Percentiles rank a stretch among this genome's conserved stretches.
phyloP scores from a whole-genome alignment of 2,329 filamentous ascomycete genomes.

The Graphilbum ipis-grandicollis region DNA sequence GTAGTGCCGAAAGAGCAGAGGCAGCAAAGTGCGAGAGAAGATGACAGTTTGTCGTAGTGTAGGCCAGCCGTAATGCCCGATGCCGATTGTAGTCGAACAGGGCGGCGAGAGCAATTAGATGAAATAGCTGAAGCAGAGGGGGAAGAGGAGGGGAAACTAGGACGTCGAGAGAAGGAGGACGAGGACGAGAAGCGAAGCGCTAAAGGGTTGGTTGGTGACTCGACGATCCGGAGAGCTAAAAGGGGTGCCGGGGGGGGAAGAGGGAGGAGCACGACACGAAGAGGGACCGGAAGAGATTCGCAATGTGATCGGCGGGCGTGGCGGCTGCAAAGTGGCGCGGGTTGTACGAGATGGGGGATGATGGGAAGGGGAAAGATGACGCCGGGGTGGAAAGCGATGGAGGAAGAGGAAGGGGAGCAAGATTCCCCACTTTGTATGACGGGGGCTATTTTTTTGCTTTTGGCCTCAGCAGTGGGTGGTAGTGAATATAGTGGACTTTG shows the following conservation, averaged over 20 bases:
- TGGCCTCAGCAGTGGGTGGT: too few relatives aligned
- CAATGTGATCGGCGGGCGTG: conserved; percentile 1
- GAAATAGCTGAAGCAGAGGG: neutral
- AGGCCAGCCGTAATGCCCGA: too few relatives aligned
- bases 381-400: neutral
- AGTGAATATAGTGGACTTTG: too few relatives aligned
- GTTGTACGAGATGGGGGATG: neutral
- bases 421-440: neutral
- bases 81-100: too few relatives aligned
- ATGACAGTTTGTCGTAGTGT: too few relatives aligned
- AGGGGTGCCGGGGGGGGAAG: too few relatives aligned
- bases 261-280: neutral
- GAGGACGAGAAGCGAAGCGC: neutral
- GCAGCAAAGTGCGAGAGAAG: too few relatives aligned
- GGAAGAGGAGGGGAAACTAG: neutral
- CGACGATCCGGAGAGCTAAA: neutral
- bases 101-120: too few relatives aligned
- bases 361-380: neutral
- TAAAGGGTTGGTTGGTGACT: neutral
- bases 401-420: neutral
- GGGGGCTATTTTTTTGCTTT: neutral
- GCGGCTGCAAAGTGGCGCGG: neutral
- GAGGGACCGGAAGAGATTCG: neutral
- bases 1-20: too few relatives aligned
- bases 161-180: neutral